Base-by-base conservation (phyloP, 139 green algal genomes). In the Desmodesmus armatus region DNA sequence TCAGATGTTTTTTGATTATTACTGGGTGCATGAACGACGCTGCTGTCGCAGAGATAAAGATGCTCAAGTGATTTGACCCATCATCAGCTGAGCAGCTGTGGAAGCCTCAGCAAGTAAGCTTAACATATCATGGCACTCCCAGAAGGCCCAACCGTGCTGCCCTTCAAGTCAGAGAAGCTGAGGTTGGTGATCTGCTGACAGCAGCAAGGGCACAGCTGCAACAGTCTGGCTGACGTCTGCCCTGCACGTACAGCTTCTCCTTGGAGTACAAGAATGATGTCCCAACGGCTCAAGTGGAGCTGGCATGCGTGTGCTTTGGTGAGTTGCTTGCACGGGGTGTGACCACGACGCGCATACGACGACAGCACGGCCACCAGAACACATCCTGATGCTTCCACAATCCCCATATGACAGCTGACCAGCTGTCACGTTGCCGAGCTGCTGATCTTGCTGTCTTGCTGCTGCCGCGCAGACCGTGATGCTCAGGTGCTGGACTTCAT, bases 141-240 rank as follows among this genome's bases (percentile, higher is more conserved):
- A 5, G 55, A 0, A 39, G 80, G 67, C 0, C 67, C 80, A 5
- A 70, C 58, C 1, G 51, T 73, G 0, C 69, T 86, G 17, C 80
- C 80, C 1, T 86, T 80, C n/a, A 86, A 86, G 69, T 65, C 80
- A 0, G 67, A 86, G 13, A 80, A 80, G 43, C 67, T 86, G 47
- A 86, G 80, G 80, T 86, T n/a, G n/a, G n/a, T n/a, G n/a, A n/a
- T 39, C 80, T 5, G 29, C 29, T 21, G 72, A n/a, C 41, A n/a
- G 72, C 43, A 62, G 72, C 69, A 55, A 2, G 35, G 6, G 47
- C 69, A 49, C 62, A 44, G 69, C 37, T 44, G 6, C n/a, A 37
- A 9, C 31, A 31, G 3, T 82, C 27, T 70, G 47, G 33, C 43
- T 65, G 43, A 55, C 7, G 72, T n/a, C n/a, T 6, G 7, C n/a